Base-by-base conservation (phyloP, 2,329 filamentous ascomycete species). In the Thyridium curvatum region DNA sequence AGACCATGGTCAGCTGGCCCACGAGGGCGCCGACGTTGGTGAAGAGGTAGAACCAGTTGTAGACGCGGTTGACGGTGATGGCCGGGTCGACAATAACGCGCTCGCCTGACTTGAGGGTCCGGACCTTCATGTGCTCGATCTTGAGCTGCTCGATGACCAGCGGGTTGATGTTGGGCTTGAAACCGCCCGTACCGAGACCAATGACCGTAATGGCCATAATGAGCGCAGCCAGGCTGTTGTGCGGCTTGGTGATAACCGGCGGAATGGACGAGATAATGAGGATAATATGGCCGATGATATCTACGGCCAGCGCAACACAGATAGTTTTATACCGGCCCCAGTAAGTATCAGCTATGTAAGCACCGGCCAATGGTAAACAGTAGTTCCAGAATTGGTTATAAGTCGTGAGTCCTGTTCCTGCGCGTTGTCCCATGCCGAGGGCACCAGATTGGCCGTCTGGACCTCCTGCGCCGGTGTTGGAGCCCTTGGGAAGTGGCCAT, bases 91-190 rank as follows among this genome's bases (percentile, higher is more conserved):
- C 69, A 38, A 85, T 76, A 31, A 83, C 78, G 10, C 74, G 72
- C 54, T 83, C 75, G 17, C 81, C 80, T 2, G 63, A 69, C 21
- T 55, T 53, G 3, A 74, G 59, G 3, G 68, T 75, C 43, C 68
- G 64, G 38, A 83, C 66, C 29, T 67, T 65, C 39, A 75, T 63
- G 42, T 67, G 69, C n/a, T 74, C 69, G 17, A 75, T 67, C 10
- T 65, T 67, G 42, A 80, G 72, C 55, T 85, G 80, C 50, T 86
- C 81, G 15, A 78, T 77, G 44, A 85, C 78, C 17, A 84, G 61
- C 2, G 79, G 78, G 14, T 74, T 77, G 38, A 88, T 77, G 48
- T 88, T 89, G 32, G 81, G 62, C 64, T 88, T 88, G 69, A 88
- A 86, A 42, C 82, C 82, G 44, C 84, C 84, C 1, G 83, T 86